Base-by-base conservation (phyloP, 31 red algal species). In the Odonthalia washingtoniensis region DNA sequence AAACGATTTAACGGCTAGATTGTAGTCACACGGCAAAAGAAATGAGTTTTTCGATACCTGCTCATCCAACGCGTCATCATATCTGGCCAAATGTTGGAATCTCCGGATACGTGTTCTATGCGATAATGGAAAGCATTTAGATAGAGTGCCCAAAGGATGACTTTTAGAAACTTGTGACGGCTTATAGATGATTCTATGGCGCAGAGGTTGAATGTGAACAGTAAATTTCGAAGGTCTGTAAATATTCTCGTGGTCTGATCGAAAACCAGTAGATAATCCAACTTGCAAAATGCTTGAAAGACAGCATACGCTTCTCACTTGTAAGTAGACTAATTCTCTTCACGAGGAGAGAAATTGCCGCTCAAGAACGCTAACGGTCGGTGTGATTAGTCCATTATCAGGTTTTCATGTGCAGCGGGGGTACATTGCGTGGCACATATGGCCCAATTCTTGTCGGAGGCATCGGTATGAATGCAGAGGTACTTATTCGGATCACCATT, bases 371-470 rank as follows among this genome's bases (percentile, higher is more conserved):
- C 73, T 4, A 72, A 39, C 37, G 84, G 72, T 4, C 78, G 18
- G 45, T 78, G 74, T 5, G 4, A 3, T 40, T 87, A 37, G 26
- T 87, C 72, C 2, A 9, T 3, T 3, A 74, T 5, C 30, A 68
- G 67, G 38, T 72, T 85, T 4, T 37, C 5, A 1, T 52, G 74
- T 40, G 46, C 82, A 4, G 36, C 2, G 5, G 5, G 33, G 21
- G 28, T 18, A n/a, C 14, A 74, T 69, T 87, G 84, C 3, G 74
- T 78, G 2, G 74, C 53, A 28, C 4, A 62, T 5, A 65, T 40
- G 36, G 73, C 73, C 74, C 84, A 87, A 46, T 87, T 44, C 27
- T 64, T 63, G 74, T 87, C 73, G 17, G 74, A 87, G 5, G 84
- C 84, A 44, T 77, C 74, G 35, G 84, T 87, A n/a, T 78, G 52